A percentile compares a stretch with the other conserved stretches of the same genome.
Evolutionary conservation across 1,139 yeast species (phyloP).

Genomic region (Kurtzmaniella natalensis): DNA sequence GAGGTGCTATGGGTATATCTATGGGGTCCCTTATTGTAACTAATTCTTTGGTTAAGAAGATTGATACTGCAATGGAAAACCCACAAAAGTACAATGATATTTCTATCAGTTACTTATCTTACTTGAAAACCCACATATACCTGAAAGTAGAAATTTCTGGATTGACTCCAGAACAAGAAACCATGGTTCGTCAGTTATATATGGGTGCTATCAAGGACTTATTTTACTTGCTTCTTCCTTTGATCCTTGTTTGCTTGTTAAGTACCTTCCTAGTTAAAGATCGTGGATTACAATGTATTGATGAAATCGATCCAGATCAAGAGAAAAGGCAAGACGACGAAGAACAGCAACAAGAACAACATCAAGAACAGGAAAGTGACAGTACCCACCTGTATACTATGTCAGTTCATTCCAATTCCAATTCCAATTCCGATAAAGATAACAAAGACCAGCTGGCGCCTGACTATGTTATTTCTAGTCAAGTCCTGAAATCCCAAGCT

Average conservation of each 20-base stretch:
- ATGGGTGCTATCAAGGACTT: slow-evolving; percentile 33
- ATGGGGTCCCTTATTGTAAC: slow-evolving; percentile 39
- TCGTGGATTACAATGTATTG: slow-evolving; percentile 38
- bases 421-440: no score
- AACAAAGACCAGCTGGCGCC: no score
- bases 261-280: slow-evolving; percentile 35
- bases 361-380: no score
- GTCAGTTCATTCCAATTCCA: no score
- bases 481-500: no score
- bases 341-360: no score
- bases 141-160: slow-evolving; percentile 23
- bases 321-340: background rate
- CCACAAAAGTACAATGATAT: slow-evolving; percentile 8
- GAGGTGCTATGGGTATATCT: slow-evolving; percentile 52
- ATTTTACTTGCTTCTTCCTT: slow-evolving; percentile 40
- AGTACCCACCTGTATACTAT: no score
- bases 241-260: slow-evolving; percentile 36
- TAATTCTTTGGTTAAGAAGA: slow-evolving; percentile 26
- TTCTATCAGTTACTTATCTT: slow-evolving; percentile 15
- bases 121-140: slow-evolving; percentile 28
- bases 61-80: slow-evolving; percentile 12
- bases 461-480: no score
- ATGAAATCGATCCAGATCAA: slow-evolving; percentile 22
- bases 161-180: slow-evolving; percentile 21
- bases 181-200: slow-evolving; percentile 26